Base-by-base conservation (phyloP, 352 stramenopile genomes). In the Phytophthora palmivora region DNA sequence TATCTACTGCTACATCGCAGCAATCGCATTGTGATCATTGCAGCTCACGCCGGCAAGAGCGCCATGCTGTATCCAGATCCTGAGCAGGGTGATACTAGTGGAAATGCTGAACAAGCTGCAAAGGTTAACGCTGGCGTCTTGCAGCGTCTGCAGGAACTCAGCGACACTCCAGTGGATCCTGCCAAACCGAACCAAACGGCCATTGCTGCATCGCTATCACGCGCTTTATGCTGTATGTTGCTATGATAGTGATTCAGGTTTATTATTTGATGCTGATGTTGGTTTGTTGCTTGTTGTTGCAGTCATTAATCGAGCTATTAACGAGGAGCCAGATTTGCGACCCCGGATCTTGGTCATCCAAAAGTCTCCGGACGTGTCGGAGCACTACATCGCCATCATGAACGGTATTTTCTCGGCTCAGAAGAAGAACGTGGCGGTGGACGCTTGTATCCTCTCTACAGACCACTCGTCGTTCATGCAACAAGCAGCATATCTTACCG, bases 311-410 rank as follows among this genome's bases (percentile, higher is more conserved):
- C 80, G 87, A 47, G 85, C 85, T 3, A 92, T 94, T 36, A 87
- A 78, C 26, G 87, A 95, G 44, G 74, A 95, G 45, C 61, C 74
- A 14, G 84, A 95, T 46, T 49, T 94, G 21, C 82, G 76, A 18
- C 84, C 88, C 21, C 80, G 87, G n/a, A 93, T 96, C 47, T 72
- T 96, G 49, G 77, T 95, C 33, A 64, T 96, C 42, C 87, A 96
- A 49, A 91, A 90, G 52, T 89, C 85, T 12, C 76, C 84, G 3
- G 88, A 96, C 49, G 84, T 94, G 50, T 89, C 88, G 37, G 78
- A 85, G 66, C 87, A 95, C 63, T 96, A 96, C 71, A 96, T 96
- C 46, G 84, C 87, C 11, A 91, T 95, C 69, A 96, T 96, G 88
- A 96, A 96, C 60, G 83, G 76, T 54, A 95, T 95, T 56, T 96